phyloP scores from a whole-genome alignment of 441 rosid species.

The Monsonia emarginata region DNA sequence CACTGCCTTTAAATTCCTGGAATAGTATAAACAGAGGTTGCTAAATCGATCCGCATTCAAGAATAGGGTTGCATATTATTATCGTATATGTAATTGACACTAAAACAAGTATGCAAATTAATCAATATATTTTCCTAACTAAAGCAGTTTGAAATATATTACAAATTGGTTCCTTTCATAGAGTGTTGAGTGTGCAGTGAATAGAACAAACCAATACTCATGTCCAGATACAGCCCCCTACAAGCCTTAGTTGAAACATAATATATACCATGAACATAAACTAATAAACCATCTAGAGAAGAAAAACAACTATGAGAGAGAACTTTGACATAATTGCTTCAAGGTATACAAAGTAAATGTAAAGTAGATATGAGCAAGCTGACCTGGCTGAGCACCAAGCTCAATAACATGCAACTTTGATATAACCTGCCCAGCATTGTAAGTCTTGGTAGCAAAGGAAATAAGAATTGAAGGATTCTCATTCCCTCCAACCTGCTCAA shows the following conservation, averaged over 20 bases:
- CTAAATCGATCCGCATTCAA: not conserved
- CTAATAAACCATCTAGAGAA: not conserved
- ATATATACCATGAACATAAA: not conserved
- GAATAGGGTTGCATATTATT: not conserved
- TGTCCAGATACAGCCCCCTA: not conserved
- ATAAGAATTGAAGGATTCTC: constrained; percentile 87
- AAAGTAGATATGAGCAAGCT: constrained; percentile 19
- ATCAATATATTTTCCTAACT: not conserved
- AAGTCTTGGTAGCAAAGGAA: constrained; percentile 74
- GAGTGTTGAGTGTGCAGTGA: not conserved
- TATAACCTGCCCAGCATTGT: constrained; percentile 83
- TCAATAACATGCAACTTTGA: constrained; percentile 95
- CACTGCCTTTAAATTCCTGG: not conserved
- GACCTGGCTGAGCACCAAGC: constrained; percentile 98
- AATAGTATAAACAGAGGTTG: not conserved
- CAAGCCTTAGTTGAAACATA: not conserved
- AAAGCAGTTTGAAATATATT: not conserved
- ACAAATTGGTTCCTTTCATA: not conserved
- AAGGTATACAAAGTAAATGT: not conserved
- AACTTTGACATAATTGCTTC: not conserved
- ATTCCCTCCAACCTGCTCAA: constrained; percentile 77
- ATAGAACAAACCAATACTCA: not conserved
- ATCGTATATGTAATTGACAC: not conserved
- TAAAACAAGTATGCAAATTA: not conserved
- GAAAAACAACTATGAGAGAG: not conserved